Percentiles rank a stretch among this genome's conserved stretches.
Evolutionary conservation across 805 yeast species (phyloP).

Genomic region (Hanseniaspora meyeri): DNA sequence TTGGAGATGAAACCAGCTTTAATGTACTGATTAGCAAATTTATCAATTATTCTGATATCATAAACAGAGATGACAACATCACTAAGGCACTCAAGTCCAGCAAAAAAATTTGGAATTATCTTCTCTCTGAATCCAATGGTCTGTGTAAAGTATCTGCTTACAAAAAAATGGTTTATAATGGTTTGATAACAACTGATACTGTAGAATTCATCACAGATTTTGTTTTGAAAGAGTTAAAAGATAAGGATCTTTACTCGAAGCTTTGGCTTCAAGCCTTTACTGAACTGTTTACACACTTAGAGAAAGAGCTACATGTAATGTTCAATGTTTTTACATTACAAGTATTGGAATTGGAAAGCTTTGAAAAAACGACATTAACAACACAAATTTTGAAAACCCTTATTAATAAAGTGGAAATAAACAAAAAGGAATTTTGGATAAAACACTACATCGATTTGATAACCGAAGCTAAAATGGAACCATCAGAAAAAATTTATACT

Average conservation of each 20-base stretch:
- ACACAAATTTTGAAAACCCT: neutral
- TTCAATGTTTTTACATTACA: neutral
- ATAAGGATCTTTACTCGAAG: neutral
- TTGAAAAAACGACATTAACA: neutral
- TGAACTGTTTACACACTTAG: neutral
- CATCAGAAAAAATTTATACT: neutral
- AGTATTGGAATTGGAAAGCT: neutral
- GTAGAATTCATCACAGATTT: neutral
- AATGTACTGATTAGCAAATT: slow-evolving; percentile 33
- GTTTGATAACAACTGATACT: neutral
- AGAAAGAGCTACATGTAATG: neutral
- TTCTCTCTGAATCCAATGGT: slow-evolving; percentile 30
- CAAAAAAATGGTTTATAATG: neutral
- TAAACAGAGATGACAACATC: slow-evolving; percentile 19
- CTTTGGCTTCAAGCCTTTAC: neutral
- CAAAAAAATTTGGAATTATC: neutral
- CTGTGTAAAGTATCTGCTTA: slow-evolving; percentile 9
- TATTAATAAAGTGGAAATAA: neutral
- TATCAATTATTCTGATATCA: slow-evolving; percentile 29
- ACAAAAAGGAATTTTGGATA: slow-evolving; percentile 1
- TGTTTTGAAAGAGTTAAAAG: neutral
- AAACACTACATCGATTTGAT: neutral
- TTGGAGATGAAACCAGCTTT: slow-evolving; percentile 37
- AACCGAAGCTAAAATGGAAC: neutral
- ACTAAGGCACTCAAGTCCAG: slow-evolving; percentile 14